A percentile compares a stretch with the other conserved stretches of the same genome.
Evolutionary conservation across 495 filamentous ascomycete species (phyloP).

Genomic region (Tuber microsphaerosporum): DNA sequence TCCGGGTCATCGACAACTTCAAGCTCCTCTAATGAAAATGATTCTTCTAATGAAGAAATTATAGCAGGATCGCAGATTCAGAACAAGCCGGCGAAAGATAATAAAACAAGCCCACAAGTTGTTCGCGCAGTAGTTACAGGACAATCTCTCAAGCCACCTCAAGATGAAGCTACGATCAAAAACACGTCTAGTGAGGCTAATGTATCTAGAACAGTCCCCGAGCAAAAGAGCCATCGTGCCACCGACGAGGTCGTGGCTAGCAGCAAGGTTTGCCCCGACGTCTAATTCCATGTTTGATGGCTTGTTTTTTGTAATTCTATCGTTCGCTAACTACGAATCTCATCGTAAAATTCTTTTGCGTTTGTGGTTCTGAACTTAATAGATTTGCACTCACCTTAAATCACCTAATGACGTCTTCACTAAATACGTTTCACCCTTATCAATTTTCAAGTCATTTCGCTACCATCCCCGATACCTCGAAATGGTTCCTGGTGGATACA

Average conservation of each 20-base stretch:
- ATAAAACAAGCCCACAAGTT: neutral
- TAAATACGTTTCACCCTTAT: slow-evolving; percentile 77
- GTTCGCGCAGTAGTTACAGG: neutral
- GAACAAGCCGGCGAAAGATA: neutral
- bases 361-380: neutral
- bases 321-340: neutral
- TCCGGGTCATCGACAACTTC: neutral
- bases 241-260: slow-evolving; percentile 27
- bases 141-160: neutral
- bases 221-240: slow-evolving; percentile 17
- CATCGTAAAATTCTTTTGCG: slow-evolving; percentile 5
- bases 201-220: slow-evolving; percentile 26
- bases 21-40: slow-evolving; percentile 1
- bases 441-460: slow-evolving; percentile 76
- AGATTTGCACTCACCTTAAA: slow-evolving; percentile 35
- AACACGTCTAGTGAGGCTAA: slow-evolving; percentile 24
- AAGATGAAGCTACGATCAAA: neutral
- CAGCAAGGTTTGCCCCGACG: slow-evolving; percentile 34
- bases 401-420: slow-evolving; percentile 47
- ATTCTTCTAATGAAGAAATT: neutral
- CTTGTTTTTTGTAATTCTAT: neutral
- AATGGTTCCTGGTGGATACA: slow-evolving; percentile 65
- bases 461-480: slow-evolving; percentile 70
- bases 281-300: neutral
- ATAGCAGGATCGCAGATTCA: neutral